Evolutionary conservation across 441 rosid genomes (phyloP).

Genomic region (Jatropha podagrica): DNA sequence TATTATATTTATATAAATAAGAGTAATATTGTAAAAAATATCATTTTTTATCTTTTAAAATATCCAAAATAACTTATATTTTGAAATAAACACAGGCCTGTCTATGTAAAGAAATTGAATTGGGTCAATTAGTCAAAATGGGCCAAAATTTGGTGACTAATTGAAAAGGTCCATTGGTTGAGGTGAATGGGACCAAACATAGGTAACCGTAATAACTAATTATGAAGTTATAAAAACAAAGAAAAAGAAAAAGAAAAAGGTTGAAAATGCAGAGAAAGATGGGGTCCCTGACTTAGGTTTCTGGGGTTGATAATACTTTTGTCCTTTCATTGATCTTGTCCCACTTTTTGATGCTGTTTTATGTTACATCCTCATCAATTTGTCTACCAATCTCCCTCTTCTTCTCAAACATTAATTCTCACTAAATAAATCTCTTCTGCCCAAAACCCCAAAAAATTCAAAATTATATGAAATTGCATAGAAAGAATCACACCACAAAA

Average conservation of each 20-base stretch:
- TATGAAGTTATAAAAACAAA: not conserved
- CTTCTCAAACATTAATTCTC: not conserved
- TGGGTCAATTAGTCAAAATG: conserved; percentile 23
- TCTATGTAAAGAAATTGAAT: not conserved
- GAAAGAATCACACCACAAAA: not conserved
- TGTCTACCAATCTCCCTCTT: conserved; percentile 7
- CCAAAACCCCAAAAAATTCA: not conserved
- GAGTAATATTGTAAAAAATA: too few species aligned
- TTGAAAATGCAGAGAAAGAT: conserved; percentile 17
- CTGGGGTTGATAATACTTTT: conserved; percentile 23
- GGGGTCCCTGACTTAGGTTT: conserved; percentile 19
- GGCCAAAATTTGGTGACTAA: conserved; percentile 18
- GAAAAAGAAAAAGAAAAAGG: not conserved
- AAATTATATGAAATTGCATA: not conserved
- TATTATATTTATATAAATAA: too few species aligned
- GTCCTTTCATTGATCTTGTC: conserved; percentile 23
- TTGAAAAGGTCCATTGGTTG: conserved; percentile 7
- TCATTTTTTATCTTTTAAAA: too few species aligned
- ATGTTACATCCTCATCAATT: conserved; percentile 24
- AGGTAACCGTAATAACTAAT: conserved; percentile 5
- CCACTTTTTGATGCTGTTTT: conserved; percentile 23
- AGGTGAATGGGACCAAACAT: conserved; percentile 22
- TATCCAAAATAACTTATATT: too few species aligned
- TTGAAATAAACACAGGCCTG: too few species aligned
- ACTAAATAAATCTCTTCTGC: not conserved